Evolutionary conservation across 345 rosid species (phyloP).

Genomic region (Salix suchowensis): DNA sequence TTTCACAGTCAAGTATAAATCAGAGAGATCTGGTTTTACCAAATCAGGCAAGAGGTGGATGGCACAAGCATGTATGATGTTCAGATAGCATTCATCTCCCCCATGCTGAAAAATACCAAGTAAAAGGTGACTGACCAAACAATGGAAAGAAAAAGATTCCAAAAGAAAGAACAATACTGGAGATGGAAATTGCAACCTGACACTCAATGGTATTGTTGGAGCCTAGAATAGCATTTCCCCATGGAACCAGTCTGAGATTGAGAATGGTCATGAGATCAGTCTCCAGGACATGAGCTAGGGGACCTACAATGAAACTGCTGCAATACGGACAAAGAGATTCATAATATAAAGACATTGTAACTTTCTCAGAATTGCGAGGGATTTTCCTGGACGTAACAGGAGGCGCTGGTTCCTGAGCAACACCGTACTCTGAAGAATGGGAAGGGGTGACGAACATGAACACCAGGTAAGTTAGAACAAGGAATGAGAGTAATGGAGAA

Average conservation of each 20-base stretch:
- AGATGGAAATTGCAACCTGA: conserved; percentile 26
- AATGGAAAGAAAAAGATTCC: background rate
- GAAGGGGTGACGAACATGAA: conserved; percentile 10
- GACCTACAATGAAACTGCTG: conserved; percentile 34
- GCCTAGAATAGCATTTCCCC: conserved; percentile 39
- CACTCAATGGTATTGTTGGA: conserved; percentile 31
- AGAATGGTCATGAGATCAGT: conserved; percentile 31
- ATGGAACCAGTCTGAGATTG: conserved; percentile 49
- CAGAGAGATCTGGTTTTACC: background rate
- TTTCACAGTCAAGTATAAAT: background rate
- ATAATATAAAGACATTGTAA: conserved; percentile 28
- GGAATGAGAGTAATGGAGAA: background rate
- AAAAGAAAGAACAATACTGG: background rate
- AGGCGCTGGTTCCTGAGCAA: background rate
- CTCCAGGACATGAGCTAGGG: conserved; percentile 24
- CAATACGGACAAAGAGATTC: conserved; percentile 48
- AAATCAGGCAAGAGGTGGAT: conserved; percentile 1
- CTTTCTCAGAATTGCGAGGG: background rate
- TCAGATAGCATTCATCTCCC: background rate
- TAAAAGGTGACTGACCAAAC: background rate
- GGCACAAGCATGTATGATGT: background rate
- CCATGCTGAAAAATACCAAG: background rate
- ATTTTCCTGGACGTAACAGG: background rate
- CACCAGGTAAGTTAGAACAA: conserved; percentile 12
- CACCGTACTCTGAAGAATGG: background rate